These are phyloP conservation scores for Nymphaea colorata DNA, from an alignment of 164 flowering plant species.

Conservation along the genomic window DNA sequence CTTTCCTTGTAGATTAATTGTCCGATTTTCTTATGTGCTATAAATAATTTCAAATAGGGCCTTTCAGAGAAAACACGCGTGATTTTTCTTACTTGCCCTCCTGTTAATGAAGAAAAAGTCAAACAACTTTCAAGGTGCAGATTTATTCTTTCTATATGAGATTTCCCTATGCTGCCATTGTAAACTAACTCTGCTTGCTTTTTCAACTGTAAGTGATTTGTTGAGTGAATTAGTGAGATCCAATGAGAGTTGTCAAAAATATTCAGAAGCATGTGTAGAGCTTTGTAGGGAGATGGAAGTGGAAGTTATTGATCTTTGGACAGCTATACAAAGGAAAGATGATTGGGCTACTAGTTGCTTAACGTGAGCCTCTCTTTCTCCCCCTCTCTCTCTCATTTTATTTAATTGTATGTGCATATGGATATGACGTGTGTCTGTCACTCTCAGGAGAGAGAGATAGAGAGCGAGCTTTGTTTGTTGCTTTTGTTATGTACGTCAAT, in stretches of 20 bases:
- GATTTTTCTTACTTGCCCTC: slow-evolving; percentile 25
- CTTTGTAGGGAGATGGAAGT: slow-evolving; percentile 62
- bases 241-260: slow-evolving; percentile 54
- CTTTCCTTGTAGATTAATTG: background rate
- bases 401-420: too few relatives aligned
- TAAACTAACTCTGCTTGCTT: slow-evolving; percentile 1
- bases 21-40: background rate
- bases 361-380: slow-evolving; percentile 39
- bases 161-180: background rate
- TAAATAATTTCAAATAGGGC: slow-evolving; percentile 29
- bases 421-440: too few relatives aligned
- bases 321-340: slow-evolving; percentile 55
- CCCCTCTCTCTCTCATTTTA: too few relatives aligned
- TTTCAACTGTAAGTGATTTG: slow-evolving; percentile 17
- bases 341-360: slow-evolving; percentile 66
- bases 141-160: background rate
- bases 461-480: too few relatives aligned
- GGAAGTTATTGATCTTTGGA: slow-evolving; percentile 64
- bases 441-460: too few relatives aligned
- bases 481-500: too few relatives aligned
- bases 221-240: slow-evolving; percentile 54
- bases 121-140: slow-evolving; percentile 41
- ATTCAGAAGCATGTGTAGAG: slow-evolving; percentile 79
- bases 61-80: slow-evolving; percentile 48
- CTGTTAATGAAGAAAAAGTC: slow-evolving; percentile 49